Conservation (phyloP, 83 land plant genomes). For the Diphasiastrum complanatum region DNA sequence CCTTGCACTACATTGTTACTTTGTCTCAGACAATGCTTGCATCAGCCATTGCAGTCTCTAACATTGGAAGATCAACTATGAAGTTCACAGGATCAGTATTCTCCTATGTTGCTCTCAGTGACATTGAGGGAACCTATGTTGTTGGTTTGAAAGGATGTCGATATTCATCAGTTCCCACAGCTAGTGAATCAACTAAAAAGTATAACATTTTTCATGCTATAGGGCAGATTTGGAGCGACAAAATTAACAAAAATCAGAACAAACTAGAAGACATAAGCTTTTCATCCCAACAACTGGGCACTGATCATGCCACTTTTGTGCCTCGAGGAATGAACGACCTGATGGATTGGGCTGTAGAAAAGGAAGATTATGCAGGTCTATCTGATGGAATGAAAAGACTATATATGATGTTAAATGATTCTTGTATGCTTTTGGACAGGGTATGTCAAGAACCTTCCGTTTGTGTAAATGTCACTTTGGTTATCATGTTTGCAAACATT, state of each 20-base stretch:
- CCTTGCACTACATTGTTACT: conserved; percentile 18
- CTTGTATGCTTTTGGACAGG: conserved; percentile 15
- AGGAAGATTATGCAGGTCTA: conserved; percentile 1
- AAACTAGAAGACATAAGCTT: too few relatives aligned
- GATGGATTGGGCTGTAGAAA: background rate
- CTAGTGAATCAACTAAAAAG: background rate
- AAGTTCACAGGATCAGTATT: conserved; percentile 3
- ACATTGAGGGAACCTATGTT: conserved; percentile 11
- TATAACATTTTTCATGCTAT: background rate
- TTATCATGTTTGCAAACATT: background rate
- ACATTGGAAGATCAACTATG: background rate
- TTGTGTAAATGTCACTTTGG: too few relatives aligned
- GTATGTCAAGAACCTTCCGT: conserved; percentile 5
- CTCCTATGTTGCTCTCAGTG: conserved; percentile 5
- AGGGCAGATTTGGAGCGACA: conserved; percentile 1
- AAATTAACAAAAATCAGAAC: too few relatives aligned
- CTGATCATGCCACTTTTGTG: too few relatives aligned
- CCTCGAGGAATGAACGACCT: background rate
- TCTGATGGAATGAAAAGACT: conserved; percentile 9
- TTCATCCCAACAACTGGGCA: too few relatives aligned
- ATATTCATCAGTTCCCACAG: conserved; percentile 1
- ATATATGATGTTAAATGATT: conserved; percentile 1
- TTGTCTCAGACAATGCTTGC: conserved; percentile 6
- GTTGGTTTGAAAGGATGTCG: conserved; percentile 5
- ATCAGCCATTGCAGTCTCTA: conserved; percentile 16